phyloP scores from a whole-genome alignment of 164 flowering plant genomes.

The Umbellularia californica region DNA sequence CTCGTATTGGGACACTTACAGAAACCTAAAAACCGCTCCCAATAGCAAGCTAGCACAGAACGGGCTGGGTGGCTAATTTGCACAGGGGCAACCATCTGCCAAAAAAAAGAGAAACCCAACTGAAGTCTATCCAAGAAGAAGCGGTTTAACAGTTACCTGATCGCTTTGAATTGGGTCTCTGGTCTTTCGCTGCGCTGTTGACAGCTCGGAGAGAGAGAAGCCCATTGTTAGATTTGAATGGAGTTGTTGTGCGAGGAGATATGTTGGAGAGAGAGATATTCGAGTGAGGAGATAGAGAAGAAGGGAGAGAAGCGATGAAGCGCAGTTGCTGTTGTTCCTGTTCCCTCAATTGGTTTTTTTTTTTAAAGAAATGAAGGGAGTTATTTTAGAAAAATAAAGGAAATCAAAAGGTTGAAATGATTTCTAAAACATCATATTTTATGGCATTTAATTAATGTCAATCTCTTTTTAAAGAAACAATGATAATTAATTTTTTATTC shows the following conservation, averaged over 20 bases:
- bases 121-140: background rate
- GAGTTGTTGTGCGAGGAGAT: background rate
- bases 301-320: background rate
- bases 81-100: background rate
- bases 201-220: background rate
- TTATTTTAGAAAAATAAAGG: too few species aligned
- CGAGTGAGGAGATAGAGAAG: background rate
- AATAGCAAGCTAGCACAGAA: background rate
- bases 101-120: background rate
- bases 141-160: background rate
- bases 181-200: background rate
- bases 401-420: too few species aligned
- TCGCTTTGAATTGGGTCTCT: background rate
- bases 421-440: background rate
- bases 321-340: slow-evolving; percentile 5
- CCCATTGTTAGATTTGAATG: background rate
- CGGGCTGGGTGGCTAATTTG: background rate
- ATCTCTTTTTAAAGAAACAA: too few species aligned
- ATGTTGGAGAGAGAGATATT: background rate
- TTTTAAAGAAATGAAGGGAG: background rate
- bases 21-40: background rate
- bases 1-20: background rate
- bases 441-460: too few species aligned
- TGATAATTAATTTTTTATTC: too few species aligned
- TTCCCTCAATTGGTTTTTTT: slow-evolving; percentile 6